Evolutionary conservation across 78 protist genomes (phyloP), one percentile per base, ranked within the genome.

Genomic region (Dictyostelium purpureum): DNA sequence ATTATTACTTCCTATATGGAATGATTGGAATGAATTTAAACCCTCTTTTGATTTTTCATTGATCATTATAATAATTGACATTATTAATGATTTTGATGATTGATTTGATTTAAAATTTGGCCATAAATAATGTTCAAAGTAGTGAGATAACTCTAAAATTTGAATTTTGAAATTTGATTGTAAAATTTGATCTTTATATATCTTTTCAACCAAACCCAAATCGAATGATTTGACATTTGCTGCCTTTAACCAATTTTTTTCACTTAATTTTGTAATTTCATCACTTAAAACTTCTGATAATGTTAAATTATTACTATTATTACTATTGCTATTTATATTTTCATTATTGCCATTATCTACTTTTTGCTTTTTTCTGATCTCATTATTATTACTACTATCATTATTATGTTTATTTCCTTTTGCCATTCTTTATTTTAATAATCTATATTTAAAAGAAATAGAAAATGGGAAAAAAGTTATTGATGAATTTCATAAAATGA

Each of bases 21-120:
- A 59, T n/a, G 65, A 2, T 10, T 63, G 9, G 37, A 75, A 82
- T 47, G 51, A 45, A 19, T 49, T 31, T 28, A 87, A 26, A 52
- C 91, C 61, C 70, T 96, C 97, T 35, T 95, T 80, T 47, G 79
- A 59, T 89, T 97, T 97, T 38, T 94, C 98, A 85, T 96, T 96
- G 7, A 97, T 79, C 97, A 98, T 92, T 12, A 89, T 24, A 2
- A 96, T 59, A 28, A 98, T 81, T 16, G 97, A 96, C 75, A 96
- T 42, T 42, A 89, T 19, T 54, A 89, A 96, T 66, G n/a, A 26
- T n/a, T 65, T 42, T 6, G 56, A 12, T 26, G 56, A 49, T 5
- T 16, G 6, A 11, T 42, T 67, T 26, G 43, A 28, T 28, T 61
- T 28, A 28, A 83, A 95, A 43, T 96, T 38, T 45, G 97, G 97